Conservation (phyloP, 495 filamentous ascomycete genomes). For the Cryomyces minteri region DNA sequence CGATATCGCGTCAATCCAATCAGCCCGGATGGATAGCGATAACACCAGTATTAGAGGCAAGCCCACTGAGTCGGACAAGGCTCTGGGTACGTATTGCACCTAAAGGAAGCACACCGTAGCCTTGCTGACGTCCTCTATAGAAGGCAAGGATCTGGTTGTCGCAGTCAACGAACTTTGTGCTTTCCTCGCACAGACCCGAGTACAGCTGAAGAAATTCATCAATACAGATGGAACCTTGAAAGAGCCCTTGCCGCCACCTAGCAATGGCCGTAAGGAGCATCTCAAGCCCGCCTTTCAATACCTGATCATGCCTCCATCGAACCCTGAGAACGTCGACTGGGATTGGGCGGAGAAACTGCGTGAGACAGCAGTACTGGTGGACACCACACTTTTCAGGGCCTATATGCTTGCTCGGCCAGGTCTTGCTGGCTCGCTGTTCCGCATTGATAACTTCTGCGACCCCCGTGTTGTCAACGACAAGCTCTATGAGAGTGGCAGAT, state of each 20-base stretch:
- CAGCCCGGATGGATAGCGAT: conserved; percentile 29
- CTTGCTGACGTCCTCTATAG: conserved; percentile 9
- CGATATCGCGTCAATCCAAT: conserved; percentile 47
- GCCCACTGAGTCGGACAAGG: conserved; percentile 18
- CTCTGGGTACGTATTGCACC: conserved; percentile 23
- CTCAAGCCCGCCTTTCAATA: conserved; percentile 17
- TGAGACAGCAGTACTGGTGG: conserved; percentile 61
- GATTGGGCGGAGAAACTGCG: conserved; percentile 53
- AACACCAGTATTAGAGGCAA: conserved; percentile 28
- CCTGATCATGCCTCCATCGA: conserved; percentile 25
- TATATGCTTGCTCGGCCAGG: conserved; percentile 82
- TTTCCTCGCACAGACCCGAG: conserved; percentile 70
- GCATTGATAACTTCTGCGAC: conserved; percentile 93
- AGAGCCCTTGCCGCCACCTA: conserved; percentile 27
- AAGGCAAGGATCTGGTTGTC: conserved; percentile 63
- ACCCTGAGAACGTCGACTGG: conserved; percentile 23
- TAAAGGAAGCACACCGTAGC: background rate
- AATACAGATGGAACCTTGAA: conserved; percentile 60
- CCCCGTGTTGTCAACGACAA: conserved; percentile 88
- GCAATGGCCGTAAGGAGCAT: conserved; percentile 24
- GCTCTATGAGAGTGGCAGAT: conserved; percentile 71
- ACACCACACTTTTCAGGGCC: conserved; percentile 83
- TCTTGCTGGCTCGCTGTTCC: conserved; percentile 76
- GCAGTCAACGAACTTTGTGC: conserved; percentile 66
- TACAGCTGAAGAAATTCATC: conserved; percentile 63